Conservation (phyloP, 352 stramenopile genomes). For the Phytopythium chamaehyphon region DNA sequence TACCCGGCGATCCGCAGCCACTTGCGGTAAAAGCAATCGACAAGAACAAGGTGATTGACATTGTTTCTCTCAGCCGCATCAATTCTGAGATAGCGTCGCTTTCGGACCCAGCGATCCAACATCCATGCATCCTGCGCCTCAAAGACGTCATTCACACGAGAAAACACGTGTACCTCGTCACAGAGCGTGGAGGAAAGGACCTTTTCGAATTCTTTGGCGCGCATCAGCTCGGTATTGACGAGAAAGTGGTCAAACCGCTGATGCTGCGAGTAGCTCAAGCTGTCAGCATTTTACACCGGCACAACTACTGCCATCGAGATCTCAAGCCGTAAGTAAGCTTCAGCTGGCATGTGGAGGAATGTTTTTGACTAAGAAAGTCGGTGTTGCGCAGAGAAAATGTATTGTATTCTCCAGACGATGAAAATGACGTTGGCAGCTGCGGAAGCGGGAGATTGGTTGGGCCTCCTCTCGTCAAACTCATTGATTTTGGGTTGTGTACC, state of each 20-base stretch:
- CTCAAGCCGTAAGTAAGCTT: conserved; percentile 55
- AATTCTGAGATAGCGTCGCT: conserved; percentile 80
- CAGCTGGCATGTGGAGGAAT: background rate
- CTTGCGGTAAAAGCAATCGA: conserved; percentile 84
- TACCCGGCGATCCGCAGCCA: conserved; percentile 9
- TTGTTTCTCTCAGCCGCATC: conserved; percentile 70
- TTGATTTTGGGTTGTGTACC: conserved; percentile 80
- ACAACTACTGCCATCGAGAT: conserved; percentile 77
- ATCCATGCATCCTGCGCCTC: conserved; percentile 63
- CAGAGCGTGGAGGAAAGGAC: conserved; percentile 75
- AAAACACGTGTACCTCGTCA: conserved; percentile 81
- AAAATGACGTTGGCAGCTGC: conserved; percentile 1
- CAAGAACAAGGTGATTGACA: conserved; percentile 76
- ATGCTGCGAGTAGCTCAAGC: conserved; percentile 44
- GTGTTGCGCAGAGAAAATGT: conserved; percentile 55
- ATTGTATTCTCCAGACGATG: conserved; percentile 35
- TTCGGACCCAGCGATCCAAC: conserved; percentile 42
- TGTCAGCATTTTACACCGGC: conserved; percentile 47
- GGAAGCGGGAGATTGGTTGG: background rate
- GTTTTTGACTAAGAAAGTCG: background rate
- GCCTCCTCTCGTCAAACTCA: conserved; percentile 56
- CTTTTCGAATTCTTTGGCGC: conserved; percentile 80
- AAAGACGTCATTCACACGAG: conserved; percentile 76
- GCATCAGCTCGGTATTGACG: conserved; percentile 36
- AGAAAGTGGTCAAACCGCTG: conserved; percentile 38